Percentiles rank a stretch among this genome's conserved stretches.
Evolutionary conservation across 805 yeast species (phyloP).

Genomic region (Huiozyma naganishii): DNA sequence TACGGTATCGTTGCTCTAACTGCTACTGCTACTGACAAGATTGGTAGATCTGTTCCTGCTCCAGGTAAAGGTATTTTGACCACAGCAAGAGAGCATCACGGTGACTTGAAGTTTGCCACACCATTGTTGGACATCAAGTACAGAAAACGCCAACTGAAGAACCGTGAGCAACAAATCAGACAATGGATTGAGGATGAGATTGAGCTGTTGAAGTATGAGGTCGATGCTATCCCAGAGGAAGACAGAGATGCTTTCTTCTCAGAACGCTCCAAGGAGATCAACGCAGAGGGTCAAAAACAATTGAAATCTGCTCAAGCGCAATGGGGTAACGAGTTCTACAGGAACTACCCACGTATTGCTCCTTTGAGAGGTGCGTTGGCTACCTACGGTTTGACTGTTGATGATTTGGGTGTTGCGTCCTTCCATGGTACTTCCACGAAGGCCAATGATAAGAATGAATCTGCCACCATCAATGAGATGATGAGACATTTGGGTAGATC

Average conservation of each 20-base stretch:
- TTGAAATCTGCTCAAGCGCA: constrained; percentile 78
- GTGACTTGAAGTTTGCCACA: constrained; percentile 65
- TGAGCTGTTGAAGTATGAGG: constrained; percentile 59
- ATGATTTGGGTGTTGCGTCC: constrained; percentile 91
- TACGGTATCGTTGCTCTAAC: constrained; percentile 90
- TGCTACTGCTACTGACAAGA: constrained; percentile 96
- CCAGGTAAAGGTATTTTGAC: constrained; percentile 99
- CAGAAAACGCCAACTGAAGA: constrained; percentile 82
- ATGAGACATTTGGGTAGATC: constrained; percentile 92
- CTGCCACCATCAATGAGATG: constrained; percentile 84
- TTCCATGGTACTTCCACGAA: constrained; percentile 99
- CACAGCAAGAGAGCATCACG: constrained; percentile 89
- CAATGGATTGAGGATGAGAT: constrained; percentile 80
- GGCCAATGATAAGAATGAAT: constrained; percentile 98
- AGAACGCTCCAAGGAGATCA: constrained; percentile 82
- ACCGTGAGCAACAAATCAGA: constrained; percentile 67
- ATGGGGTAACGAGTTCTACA: constrained; percentile 94
- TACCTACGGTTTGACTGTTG: constrained; percentile 82
- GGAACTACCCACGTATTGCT: constrained; percentile 84
- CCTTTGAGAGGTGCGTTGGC: constrained; percentile 97
- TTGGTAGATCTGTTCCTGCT: constrained; percentile 98
- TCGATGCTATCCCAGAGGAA: constrained; percentile 38
- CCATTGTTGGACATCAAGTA: constrained; percentile 81
- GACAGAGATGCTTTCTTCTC: constrained; percentile 50
- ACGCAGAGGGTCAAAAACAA: constrained; percentile 77